phyloP scores from a whole-genome alignment of 257 asterid species.

The Voacanga thouarsii region DNA sequence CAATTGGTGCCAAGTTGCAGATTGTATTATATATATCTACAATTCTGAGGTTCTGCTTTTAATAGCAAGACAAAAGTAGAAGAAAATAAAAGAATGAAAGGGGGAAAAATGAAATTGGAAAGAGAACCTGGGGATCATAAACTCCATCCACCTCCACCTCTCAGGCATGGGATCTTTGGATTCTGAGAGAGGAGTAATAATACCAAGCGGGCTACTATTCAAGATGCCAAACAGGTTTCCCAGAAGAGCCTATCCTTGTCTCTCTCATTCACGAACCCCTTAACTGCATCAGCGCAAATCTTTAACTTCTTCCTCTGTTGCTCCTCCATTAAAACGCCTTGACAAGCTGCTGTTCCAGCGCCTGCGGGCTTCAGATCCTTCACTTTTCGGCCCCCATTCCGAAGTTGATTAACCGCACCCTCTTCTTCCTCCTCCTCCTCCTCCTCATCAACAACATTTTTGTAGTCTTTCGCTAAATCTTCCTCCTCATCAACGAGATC shows the following conservation, averaged over 20 bases:
- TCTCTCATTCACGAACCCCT: conserved; percentile 32
- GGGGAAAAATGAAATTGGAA: background rate
- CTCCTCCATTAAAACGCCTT: conserved; percentile 8
- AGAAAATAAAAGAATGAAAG: background rate
- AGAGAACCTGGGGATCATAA: background rate
- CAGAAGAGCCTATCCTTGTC: conserved; percentile 60
- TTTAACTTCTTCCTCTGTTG: conserved; percentile 19
- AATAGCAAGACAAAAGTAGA: background rate
- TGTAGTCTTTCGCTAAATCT: conserved; percentile 6
- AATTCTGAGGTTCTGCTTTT: background rate
- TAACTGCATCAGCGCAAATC: conserved; percentile 30
- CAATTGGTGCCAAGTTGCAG: background rate
- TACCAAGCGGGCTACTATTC: background rate
- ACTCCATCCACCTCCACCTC: background rate
- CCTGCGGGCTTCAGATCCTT: conserved; percentile 1
- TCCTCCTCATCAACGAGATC: conserved; percentile 2
- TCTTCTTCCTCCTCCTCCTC: conserved; percentile 37
- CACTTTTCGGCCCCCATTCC: conserved; percentile 4
- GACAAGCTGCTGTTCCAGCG: background rate
- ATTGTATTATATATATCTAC: background rate
- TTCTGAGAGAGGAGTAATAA: background rate
- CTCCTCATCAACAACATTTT: background rate
- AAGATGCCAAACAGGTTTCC: conserved; percentile 71
- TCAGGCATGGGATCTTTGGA: too few relatives aligned
- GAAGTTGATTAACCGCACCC: conserved; percentile 54